phyloP scores from a whole-genome alignment of 768 basidiomycete genomes.

The Rossbeevera mucosa region DNA sequence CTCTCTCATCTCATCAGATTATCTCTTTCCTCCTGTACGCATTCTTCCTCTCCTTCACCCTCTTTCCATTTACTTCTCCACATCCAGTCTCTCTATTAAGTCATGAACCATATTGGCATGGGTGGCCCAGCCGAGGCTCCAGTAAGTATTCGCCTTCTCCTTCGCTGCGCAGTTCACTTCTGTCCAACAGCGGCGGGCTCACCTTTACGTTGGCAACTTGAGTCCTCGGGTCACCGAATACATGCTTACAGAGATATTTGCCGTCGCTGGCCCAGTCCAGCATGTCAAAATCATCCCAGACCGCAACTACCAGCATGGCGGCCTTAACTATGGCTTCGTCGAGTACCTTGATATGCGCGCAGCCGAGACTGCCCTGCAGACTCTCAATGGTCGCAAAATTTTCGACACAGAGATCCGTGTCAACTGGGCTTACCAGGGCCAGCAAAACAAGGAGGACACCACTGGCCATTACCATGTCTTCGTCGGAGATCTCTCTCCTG shows the following conservation, averaged over 20 bases:
- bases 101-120: slow-evolving; percentile 75
- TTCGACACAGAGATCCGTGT: slow-evolving; percentile 99
- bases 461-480: slow-evolving; percentile 98
- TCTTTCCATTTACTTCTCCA: slow-evolving; percentile 12
- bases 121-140: slow-evolving; percentile 69
- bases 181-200: slow-evolving; percentile 71
- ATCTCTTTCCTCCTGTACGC: slow-evolving; percentile 35
- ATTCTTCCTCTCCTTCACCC: slow-evolving; percentile 9
- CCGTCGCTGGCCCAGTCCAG: slow-evolving; percentile 94
- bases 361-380: slow-evolving; percentile 97
- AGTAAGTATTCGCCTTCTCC: slow-evolving; percentile 41
- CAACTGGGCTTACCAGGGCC: slow-evolving; percentile 99
- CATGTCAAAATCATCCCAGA: slow-evolving; percentile 99
- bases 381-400: slow-evolving; percentile 97
- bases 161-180: not conserved
- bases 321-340: slow-evolving; percentile 98
- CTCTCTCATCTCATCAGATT: slow-evolving; percentile 35
- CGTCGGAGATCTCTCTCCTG: slow-evolving; percentile 98
- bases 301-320: slow-evolving; percentile 98
- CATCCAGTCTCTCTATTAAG: slow-evolving; percentile 41
- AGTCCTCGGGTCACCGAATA: slow-evolving; percentile 97
- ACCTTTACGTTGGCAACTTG: slow-evolving; percentile 98
- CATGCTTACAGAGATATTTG: slow-evolving; percentile 97
- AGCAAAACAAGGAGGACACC: slow-evolving; percentile 98
- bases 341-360: slow-evolving; percentile 99